Percentiles rank a stretch among this genome's conserved stretches.
Evolutionary conservation across 2,329 filamentous ascomycete genomes (phyloP).

Genomic region (Paecilomyces sp.): DNA sequence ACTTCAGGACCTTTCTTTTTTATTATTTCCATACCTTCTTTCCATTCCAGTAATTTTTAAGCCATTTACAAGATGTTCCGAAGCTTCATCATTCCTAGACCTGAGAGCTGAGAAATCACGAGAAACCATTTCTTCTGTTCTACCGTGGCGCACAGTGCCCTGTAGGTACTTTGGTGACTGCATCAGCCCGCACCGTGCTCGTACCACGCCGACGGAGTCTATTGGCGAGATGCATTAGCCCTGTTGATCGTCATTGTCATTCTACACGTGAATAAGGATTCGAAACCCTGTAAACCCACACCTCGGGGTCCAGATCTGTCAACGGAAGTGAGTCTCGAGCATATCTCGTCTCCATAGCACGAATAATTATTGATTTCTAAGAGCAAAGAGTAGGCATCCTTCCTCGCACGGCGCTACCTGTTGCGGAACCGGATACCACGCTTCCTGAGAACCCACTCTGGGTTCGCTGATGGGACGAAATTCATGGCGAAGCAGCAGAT

Average conservation of each 20-base stretch:
- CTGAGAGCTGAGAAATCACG: not conserved
- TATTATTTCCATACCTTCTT: too few species aligned
- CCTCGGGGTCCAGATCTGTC: not conserved
- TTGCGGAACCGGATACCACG: too few species aligned
- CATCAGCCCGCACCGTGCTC: not conserved
- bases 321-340: not conserved
- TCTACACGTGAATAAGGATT: not conserved
- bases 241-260: not conserved
- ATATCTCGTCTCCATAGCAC: too few species aligned
- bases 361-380: too few species aligned
- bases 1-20: not conserved
- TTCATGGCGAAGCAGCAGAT: not conserved
- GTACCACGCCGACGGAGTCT: not conserved
- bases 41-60: not conserved
- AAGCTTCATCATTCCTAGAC: not conserved
- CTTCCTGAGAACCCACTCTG: too few species aligned
- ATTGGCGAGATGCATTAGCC: not conserved
- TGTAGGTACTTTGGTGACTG: not conserved
- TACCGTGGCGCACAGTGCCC: not conserved
- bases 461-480: not conserved
- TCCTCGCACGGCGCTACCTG: too few species aligned
- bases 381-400: too few species aligned
- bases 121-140: not conserved
- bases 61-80: not conserved
- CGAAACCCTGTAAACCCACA: not conserved